These are phyloP conservation scores for Phytopythium montanum DNA, from an alignment of 352 stramenopile species.

Conservation along the genomic window DNA sequence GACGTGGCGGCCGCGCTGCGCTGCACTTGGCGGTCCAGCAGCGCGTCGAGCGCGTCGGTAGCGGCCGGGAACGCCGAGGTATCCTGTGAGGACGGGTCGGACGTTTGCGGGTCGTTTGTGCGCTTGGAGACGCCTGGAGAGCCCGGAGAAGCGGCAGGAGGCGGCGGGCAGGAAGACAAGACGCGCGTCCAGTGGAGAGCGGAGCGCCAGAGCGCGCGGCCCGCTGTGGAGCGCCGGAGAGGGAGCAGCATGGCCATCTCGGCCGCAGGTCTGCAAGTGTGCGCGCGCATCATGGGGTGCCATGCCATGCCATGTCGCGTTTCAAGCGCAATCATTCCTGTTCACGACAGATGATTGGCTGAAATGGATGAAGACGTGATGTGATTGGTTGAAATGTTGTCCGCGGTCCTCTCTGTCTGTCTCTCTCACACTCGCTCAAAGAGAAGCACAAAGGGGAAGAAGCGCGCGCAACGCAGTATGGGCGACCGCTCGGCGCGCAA, in stretches of 20 bases:
- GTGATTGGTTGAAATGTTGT: constrained; percentile 5
- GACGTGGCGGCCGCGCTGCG: constrained; percentile 37
- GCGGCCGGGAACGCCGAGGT: background rate
- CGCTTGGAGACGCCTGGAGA: too few relatives aligned
- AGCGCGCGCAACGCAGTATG: constrained; percentile 18
- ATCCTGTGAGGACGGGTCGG: background rate
- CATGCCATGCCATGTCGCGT: background rate
- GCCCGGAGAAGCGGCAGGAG: background rate
- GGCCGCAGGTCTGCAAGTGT: background rate
- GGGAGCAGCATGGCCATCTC: constrained; percentile 1
- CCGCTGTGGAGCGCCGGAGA: background rate
- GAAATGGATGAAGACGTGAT: background rate
- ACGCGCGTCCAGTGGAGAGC: background rate
- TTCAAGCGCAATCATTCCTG: constrained; percentile 1
- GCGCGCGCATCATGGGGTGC: background rate
- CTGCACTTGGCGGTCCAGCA: constrained; percentile 18
- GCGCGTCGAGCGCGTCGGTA: constrained; percentile 13
- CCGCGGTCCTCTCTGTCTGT: too few relatives aligned
- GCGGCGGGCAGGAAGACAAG: background rate
- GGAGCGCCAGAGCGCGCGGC: background rate
- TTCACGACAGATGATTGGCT: background rate
- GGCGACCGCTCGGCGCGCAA: constrained; percentile 68
- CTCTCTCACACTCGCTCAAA: too few relatives aligned
- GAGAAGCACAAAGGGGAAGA: too few relatives aligned
- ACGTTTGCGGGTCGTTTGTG: background rate